Conservation (phyloP, 1,139 yeast genomes). For the Suhomyces ambrosiae region DNA sequence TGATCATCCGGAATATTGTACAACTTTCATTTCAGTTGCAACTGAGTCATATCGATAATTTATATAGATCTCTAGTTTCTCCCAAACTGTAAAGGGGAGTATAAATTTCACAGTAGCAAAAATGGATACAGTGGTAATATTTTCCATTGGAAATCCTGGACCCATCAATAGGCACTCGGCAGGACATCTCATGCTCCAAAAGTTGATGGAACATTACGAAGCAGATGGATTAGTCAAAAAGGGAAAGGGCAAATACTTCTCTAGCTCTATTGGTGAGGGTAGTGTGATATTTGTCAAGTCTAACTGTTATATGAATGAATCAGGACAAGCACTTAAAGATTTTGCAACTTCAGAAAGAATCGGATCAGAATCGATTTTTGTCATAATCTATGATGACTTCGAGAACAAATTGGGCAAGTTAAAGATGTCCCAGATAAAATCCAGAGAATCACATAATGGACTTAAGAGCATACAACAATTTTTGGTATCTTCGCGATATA, state of each 20-base stretch:
- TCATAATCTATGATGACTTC: slow-evolving; percentile 45
- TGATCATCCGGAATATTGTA: no score
- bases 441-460: slow-evolving; percentile 48
- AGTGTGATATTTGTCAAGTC: slow-evolving; percentile 37
- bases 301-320: slow-evolving; percentile 46
- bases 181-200: slow-evolving; percentile 40
- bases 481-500: slow-evolving; percentile 4
- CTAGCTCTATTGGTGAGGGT: slow-evolving; percentile 20
- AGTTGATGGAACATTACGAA: slow-evolving; percentile 28
- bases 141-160: slow-evolving; percentile 50
- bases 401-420: slow-evolving; percentile 35
- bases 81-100: no score
- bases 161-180: slow-evolving; percentile 41
- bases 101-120: no score
- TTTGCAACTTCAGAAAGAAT: slow-evolving; percentile 25
- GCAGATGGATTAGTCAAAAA: slow-evolving; percentile 27
- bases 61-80: no score
- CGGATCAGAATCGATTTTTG: slow-evolving; percentile 18
- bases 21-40: no score
- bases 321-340: slow-evolving; percentile 32
- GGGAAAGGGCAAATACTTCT: slow-evolving; percentile 26
- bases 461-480: slow-evolving; percentile 28
- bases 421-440: slow-evolving; percentile 30
- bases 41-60: no score
- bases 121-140: slow-evolving; percentile 25